Evolutionary conservation across 345 rosid species (phyloP), one percentile per base, ranked within the genome.

Genomic region (Acer campestre): DNA sequence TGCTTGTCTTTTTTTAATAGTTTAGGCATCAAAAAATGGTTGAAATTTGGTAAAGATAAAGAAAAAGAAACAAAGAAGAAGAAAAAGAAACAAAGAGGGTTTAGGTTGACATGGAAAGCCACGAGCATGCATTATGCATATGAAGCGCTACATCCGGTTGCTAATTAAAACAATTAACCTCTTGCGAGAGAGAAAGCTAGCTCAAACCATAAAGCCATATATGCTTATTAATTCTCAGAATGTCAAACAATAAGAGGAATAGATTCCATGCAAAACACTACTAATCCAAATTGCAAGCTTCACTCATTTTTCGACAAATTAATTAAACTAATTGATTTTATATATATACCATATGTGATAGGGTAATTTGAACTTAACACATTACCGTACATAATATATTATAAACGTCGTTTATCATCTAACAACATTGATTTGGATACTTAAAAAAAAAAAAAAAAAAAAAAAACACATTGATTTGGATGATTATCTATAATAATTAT

Each of bases 81-180:
- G 44, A 9, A 71, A 70, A 29, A 25, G 12, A 35, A 56, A 11
- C 29, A 38, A 58, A 38, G 53, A 73, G 23, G 17, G 56, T 13
- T 14, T 16, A 14, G 76, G 58, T 73, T 73, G 75, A 73, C 68
- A 61, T 44, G 67, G 42, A 61, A 73, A 73, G 67, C 31, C 29
- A 35, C 29, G 40, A 42, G 42, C n/a, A 61, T 12, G 35, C 20
- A 65, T 14, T 11, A 61, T 12, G 35, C 20, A 65, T 14, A 18
- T 65, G 68, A 18, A 16, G 38, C 0, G 17, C 35, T 20, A 61
- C 13, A 6, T 35, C 27, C 23, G 27, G 27, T 22, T 17, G 27
- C 18, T 13, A 2, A 29, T 29, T 29, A 25, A 64, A 12, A 25
- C 13, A 14, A 16, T 31, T 10, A 64, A 31, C 20, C 20, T 64